Evolutionary conservation across 345 rosid genomes (phyloP).

Genomic region (Populus ilicifolia): DNA sequence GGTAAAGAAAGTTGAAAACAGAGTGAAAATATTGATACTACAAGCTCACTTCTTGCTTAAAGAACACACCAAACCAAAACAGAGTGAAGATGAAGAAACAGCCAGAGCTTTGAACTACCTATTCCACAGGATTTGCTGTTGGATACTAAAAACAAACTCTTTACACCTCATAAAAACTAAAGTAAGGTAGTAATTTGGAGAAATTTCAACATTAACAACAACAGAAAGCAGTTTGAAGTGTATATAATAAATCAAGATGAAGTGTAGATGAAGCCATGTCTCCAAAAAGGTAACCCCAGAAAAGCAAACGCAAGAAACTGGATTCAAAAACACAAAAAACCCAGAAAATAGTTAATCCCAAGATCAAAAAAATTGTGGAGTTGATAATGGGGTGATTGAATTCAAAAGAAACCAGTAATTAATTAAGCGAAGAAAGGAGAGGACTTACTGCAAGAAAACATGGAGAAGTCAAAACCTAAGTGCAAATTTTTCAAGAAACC

Average conservation of each 20-base stretch:
- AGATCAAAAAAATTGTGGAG: not conserved
- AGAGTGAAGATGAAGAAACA: not conserved
- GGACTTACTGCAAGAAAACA: slow-evolving; percentile 12
- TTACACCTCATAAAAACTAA: not conserved
- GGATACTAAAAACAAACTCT: not conserved
- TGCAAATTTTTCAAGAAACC: slow-evolving; percentile 14
- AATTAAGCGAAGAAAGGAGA: not conserved
- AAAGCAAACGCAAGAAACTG: not conserved
- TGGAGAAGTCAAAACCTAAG: slow-evolving; percentile 27
- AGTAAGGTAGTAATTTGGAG: not conserved
- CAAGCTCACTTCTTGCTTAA: slow-evolving; percentile 4
- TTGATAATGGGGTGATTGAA: too few relatives aligned
- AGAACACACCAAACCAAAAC: slow-evolving; percentile 4
- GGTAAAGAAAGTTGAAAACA: slow-evolving; percentile 11
- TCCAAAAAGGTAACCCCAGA: not conserved
- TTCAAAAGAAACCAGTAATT: not conserved
- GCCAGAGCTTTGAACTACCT: not conserved
- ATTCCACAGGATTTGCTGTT: not conserved
- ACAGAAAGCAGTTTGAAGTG: not conserved
- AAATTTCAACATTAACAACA: slow-evolving; percentile 2
- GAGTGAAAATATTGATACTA: not conserved
- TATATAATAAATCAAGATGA: not conserved
- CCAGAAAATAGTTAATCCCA: not conserved
- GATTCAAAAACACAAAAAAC: not conserved
- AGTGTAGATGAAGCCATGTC: slow-evolving; percentile 18